Conservation (phyloP, 2,329 filamentous ascomycete genomes). For the Emericellopsis atlantica region DNA sequence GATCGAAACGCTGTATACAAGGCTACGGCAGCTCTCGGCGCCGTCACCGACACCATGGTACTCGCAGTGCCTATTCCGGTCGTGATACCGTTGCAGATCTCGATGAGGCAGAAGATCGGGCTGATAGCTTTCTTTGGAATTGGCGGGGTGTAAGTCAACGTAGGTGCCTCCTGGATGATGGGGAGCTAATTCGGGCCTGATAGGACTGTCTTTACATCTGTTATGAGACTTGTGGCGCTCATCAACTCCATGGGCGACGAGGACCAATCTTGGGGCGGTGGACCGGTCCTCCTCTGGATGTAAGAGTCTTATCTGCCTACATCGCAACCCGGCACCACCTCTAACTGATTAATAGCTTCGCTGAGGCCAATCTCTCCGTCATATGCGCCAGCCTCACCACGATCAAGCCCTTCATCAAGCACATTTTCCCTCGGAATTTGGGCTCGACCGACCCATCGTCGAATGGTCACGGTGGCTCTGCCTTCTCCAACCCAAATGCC, state of each 20-base stretch:
- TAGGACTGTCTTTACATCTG: slow-evolving; percentile 1
- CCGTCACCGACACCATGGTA: background rate
- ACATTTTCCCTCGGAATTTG: too few species aligned
- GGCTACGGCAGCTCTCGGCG: slow-evolving; percentile 1
- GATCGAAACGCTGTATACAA: slow-evolving; percentile 1
- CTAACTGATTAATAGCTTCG: slow-evolving; percentile 5
- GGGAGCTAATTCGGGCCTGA: background rate
- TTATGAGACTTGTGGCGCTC: background rate
- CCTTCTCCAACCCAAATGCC: too few species aligned
- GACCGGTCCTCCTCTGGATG: slow-evolving; percentile 2
- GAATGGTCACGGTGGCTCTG: too few species aligned
- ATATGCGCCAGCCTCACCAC: slow-evolving; percentile 12
- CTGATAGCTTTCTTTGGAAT: slow-evolving; percentile 1
- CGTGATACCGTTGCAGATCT: background rate
- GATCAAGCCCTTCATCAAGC: too few species aligned
- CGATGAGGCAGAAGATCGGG: background rate
- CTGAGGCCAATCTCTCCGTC: slow-evolving; percentile 23
- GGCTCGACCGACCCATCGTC: too few species aligned
- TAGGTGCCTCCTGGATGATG: background rate
- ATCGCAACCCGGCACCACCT: background rate
- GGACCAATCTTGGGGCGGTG: slow-evolving; percentile 1
- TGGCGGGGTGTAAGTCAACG: background rate
- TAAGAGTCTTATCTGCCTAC: background rate
- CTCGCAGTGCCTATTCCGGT: slow-evolving; percentile 1
- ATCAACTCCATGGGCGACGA: background rate